Base-by-base conservation (phyloP, 768 basidiomycete genomes). In the Pleurotus tuoliensis region DNA sequence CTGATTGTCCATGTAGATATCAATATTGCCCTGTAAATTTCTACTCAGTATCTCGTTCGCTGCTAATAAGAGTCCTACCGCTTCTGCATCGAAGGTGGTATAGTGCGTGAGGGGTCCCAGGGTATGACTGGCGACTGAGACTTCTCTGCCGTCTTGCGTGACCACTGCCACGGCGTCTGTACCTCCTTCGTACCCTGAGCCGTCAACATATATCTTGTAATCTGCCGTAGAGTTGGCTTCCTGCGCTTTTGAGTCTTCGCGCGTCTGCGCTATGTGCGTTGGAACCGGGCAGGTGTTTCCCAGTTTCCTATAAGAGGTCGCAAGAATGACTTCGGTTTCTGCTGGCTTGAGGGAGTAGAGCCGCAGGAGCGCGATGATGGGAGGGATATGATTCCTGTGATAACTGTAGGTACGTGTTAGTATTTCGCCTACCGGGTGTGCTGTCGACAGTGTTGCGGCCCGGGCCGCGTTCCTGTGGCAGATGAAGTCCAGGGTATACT, bases 121-220 rank as follows among this genome's bases (percentile, higher is more conserved):
- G 38, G 63, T 16, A 25, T 56, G 48, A 20, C 9, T 54, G 16
- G 5, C 43, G 11, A 54, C 54, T 16, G 40, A 18, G 0, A 15
- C 7, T 7, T 27, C 18, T 41, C 18, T 11, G 2, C 46, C 41
- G 20, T 18, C 34, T 12, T 48, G 22, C 9, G 46, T 56, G 18
- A 61, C 40, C 6, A 63, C 56, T 25, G 61, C 64, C 44, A 63
- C 62, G 40, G 66, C 70, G 8, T 69, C 68, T 3, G 65, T 60
- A 6, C 43, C 30, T 3, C 61, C 59, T 16, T 64, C 38, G 1
- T 56, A 41, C 3, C 61, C 61, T n/a, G 61, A 69, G 11, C 68
- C 63, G 48, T 67, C 63, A 18, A 56, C 57, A 57, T 59, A 65
- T 1, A 67, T 44, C 9, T 51, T 58, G 18, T 61, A 54, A 4